These are phyloP conservation scores for Epichloe elymi DNA, from an alignment of 2,329 filamentous ascomycete species.

Conservation along the genomic window DNA sequence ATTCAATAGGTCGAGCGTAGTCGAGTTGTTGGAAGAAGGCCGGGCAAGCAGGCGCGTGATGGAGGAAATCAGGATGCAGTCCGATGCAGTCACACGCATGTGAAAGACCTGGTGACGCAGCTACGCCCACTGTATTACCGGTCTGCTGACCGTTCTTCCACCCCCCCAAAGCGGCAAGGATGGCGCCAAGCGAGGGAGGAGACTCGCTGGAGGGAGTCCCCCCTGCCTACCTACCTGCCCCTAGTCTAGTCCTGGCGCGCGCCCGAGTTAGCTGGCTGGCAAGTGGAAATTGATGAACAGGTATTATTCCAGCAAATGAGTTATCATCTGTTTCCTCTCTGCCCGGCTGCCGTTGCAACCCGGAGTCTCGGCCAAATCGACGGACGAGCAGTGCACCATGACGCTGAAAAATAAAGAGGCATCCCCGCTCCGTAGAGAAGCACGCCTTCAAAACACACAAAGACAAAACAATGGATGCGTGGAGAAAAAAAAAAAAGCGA, in stretches of 20 bases:
- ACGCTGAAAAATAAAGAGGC: too few relatives aligned
- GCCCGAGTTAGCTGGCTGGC: too few relatives aligned
- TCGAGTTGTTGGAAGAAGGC: not conserved
- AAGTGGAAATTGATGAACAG: too few relatives aligned
- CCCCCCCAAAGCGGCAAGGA: not conserved
- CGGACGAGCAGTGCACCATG: too few relatives aligned
- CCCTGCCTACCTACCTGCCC: too few relatives aligned
- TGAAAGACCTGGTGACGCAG: not conserved
- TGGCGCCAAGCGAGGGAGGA: not conserved
- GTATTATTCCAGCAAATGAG: too few relatives aligned
- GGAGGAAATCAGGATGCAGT: not conserved
- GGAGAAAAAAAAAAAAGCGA: not conserved
- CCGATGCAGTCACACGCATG: not conserved
- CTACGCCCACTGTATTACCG: not conserved
- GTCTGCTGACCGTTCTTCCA: conserved; percentile 1
- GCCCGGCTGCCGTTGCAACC: too few relatives aligned
- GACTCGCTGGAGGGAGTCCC: not conserved
- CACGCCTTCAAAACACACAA: too few relatives aligned
- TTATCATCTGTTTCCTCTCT: too few relatives aligned
- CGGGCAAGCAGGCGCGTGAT: not conserved
- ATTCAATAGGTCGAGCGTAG: not conserved
- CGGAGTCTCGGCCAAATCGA: too few relatives aligned
- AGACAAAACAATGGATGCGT: not conserved
- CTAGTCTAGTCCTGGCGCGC: too few relatives aligned
- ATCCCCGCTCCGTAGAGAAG: too few relatives aligned